A percentile compares a stretch with the other conserved stretches of the same genome.
These are phyloP conservation scores for Cyclotella choctawhatcheeana DNA, from an alignment of 108 stramenopile species.

Conservation along the genomic window DNA sequence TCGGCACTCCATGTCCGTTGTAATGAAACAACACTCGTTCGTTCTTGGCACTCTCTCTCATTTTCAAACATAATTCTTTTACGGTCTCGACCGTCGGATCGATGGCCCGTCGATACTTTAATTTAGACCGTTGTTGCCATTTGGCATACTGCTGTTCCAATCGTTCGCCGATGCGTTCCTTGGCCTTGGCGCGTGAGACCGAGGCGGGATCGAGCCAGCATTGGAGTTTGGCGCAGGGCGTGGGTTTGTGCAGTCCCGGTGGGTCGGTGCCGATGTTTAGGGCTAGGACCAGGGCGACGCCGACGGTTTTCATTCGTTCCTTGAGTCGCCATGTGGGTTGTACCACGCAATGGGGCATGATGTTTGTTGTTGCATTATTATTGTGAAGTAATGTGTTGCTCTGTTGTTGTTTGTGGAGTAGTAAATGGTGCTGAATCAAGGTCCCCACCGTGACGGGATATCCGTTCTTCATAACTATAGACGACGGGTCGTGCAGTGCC, in stretches of 20 bases:
- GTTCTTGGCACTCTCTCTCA: slow-evolving; percentile 74
- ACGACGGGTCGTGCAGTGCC: slow-evolving; percentile 37
- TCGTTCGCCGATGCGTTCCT: slow-evolving; percentile 85
- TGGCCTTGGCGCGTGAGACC: slow-evolving; percentile 77
- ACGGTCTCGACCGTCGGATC: slow-evolving; percentile 98
- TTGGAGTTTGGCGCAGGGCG: slow-evolving; percentile 91
- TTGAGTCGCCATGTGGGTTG: slow-evolving; percentile 90
- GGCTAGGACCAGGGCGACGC: slow-evolving; percentile 94
- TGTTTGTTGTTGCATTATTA: too few species aligned
- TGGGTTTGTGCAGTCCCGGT: slow-evolving; percentile 90
- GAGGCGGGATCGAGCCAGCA: slow-evolving; percentile 95
- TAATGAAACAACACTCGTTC: slow-evolving; percentile 97
- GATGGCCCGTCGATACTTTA: slow-evolving; percentile 78
- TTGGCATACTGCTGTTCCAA: slow-evolving; percentile 92
- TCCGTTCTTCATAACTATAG: slow-evolving; percentile 50
- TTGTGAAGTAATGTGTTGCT: too few species aligned
- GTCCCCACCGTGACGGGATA: slow-evolving; percentile 33
- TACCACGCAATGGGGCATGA: slow-evolving; percentile 32
- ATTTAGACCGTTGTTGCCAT: slow-evolving; percentile 75
- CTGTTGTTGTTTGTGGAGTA: slow-evolving; percentile 14
- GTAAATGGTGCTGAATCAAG: slow-evolving; percentile 44
- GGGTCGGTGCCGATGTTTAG: slow-evolving; percentile 98
- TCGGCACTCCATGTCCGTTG: slow-evolving; percentile 98
- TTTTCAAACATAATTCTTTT: slow-evolving; percentile 67
- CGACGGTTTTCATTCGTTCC: slow-evolving; percentile 93